Evolutionary conservation across 1,284 basidiomycete genomes (phyloP), one percentile per base, ranked within the genome.

Genomic region (Sporisorium iseilematis-ciliati): DNA sequence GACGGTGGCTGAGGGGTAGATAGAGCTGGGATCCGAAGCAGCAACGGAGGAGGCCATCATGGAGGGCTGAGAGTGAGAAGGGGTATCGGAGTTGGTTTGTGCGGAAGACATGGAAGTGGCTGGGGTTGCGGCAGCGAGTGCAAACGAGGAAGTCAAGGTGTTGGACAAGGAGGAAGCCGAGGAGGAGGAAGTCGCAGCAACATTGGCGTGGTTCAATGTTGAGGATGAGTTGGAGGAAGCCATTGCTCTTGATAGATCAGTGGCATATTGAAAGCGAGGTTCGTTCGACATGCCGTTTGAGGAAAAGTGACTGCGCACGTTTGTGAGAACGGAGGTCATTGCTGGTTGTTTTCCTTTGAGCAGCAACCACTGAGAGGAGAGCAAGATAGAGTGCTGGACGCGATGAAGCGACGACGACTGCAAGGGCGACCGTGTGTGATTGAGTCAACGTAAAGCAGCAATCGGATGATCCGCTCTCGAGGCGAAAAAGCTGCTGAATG

Each of bases 251-350:
- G 71, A 38, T 31, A 58, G 61, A 41, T 69, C 71, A 41, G 56
- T 35, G 52, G 57, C 57, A 65, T 74, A 74, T 50, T 56, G 60
- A 54, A 62, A 59, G 20, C 65, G 66, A 49, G 57, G 46, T 48
- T 69, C 65, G 62, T 74, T 74, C 48, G 71, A 74, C 71, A 74
- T 74, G 66, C 65, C 59, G 46, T 58, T 33, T 53, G 65, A 62
- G 35, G 62, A 43, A 46, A 74, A 74, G 56, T 74, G 71, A 63
- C 62, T 74, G 55, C 65, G 71, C 71, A 62, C 51, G 67, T 54
- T 75, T 42, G 73, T 16, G 38, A 75, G 54, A 49, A 70, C 64
- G 40, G 67, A 71, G 51, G 67, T 71, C 73, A 75, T 75, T 21
- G 60, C 66, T 51, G 18, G 38, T 41, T 62, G 38, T 12, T 35